phyloP scores from a whole-genome alignment of 2,329 filamentous ascomycete genomes.

The Plectosphaerella plurivora region DNA sequence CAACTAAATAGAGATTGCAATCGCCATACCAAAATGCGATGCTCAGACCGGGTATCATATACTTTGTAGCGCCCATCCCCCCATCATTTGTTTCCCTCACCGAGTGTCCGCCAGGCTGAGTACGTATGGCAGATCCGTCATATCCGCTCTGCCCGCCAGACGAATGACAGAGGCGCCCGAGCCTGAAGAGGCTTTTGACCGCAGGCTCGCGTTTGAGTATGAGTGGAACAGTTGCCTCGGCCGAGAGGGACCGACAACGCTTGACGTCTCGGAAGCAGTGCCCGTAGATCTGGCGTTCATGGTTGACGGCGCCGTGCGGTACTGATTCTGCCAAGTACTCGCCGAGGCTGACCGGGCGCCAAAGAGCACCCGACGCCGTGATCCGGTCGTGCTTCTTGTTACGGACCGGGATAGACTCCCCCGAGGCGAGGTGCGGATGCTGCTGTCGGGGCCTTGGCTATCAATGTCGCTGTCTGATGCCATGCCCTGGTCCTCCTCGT shows the following conservation, averaged over 20 bases:
- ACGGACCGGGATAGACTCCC: conserved; percentile 21
- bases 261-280: conserved; percentile 29
- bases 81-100: conserved; percentile 1
- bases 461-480: conserved; percentile 37
- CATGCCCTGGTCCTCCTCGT: conserved; percentile 17
- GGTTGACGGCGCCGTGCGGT: conserved; percentile 50
- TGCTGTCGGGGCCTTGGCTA: conserved; percentile 37
- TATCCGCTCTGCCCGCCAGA: conserved; percentile 32
- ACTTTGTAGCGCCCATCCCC: background rate
- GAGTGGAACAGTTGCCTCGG: conserved; percentile 34
- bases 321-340: conserved; percentile 35
- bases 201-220: conserved; percentile 32
- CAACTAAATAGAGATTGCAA: too few species aligned
- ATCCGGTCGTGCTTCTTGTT: conserved; percentile 25
- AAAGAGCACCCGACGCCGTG: conserved; percentile 18
- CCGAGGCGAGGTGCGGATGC: conserved; percentile 34
- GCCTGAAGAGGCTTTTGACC: conserved; percentile 29
- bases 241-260: conserved; percentile 36
- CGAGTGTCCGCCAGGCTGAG: conserved; percentile 13
- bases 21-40: too few species aligned
- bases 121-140: conserved; percentile 28
- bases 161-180: conserved; percentile 42
- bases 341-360: conserved; percentile 35
- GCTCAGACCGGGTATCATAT: background rate
- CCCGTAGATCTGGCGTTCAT: conserved; percentile 37